Conservation (phyloP, 177 flowering plant genomes). For the Vitis hybrid region DNA sequence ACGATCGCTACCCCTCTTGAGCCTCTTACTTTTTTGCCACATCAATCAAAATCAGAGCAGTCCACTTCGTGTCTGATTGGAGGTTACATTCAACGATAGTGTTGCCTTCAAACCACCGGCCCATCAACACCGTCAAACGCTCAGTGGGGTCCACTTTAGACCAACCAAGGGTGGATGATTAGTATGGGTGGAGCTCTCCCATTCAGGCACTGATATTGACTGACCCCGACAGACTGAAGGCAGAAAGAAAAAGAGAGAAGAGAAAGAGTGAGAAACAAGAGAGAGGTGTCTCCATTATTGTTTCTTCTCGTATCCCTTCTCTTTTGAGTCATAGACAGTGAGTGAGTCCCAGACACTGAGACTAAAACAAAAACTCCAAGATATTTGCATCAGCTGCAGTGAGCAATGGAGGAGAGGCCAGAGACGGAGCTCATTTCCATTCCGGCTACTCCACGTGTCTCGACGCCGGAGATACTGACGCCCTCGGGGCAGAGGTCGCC, state of each 20-base stretch:
- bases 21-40: background rate
- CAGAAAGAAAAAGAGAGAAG: background rate
- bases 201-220: background rate
- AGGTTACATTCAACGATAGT: background rate
- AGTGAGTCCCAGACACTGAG: background rate
- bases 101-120: background rate
- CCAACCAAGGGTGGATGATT: background rate
- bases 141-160: background rate
- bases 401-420: constrained; percentile 76
- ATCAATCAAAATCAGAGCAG: background rate
- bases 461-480: constrained; percentile 87
- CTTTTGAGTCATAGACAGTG: background rate
- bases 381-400: background rate
- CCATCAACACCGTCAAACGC: background rate
- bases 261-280: background rate
- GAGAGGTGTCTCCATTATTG: constrained; percentile 8
- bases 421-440: constrained; percentile 92
- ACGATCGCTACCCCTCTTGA: background rate
- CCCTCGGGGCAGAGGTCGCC: constrained; percentile 91
- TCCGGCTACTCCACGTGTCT: constrained; percentile 83
- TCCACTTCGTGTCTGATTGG: background rate
- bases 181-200: background rate
- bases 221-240: constrained; percentile 2
- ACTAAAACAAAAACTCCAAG: background rate
- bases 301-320: constrained; percentile 11